Base-by-base conservation (phyloP, 495 filamentous ascomycete species). In the Podospora anserina region DNA sequence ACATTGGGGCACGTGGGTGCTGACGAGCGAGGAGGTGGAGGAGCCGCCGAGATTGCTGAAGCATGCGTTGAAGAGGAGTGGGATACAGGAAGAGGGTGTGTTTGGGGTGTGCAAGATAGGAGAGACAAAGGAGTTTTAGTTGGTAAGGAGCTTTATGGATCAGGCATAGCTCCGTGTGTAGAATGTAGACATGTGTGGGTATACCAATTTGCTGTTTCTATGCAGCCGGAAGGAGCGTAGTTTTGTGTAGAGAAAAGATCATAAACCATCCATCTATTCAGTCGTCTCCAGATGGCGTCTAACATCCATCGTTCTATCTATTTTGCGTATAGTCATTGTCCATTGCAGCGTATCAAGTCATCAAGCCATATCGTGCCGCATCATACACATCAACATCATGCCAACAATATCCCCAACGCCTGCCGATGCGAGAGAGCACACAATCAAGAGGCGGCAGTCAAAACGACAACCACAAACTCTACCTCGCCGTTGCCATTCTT, bases 1-100 rank as follows among this genome's bases (percentile, higher is more conserved):
- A 69, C 94, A 98, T 74, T 98, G 94, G 94, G 94, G 87, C 19
- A 93, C 93, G 0, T 97, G 94, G 93, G 89, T 92, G 7, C 77
- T 98, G 69, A 97, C 94, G 0, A 85, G 87, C 68, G 94, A 98
- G 78, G 90, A 92, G 71, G 88, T 95, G 15, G 79, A 94, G 61
- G 92, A 97, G 79, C 94, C 94, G 20, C 93, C 94, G 4, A 78
- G 78, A 78, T 79, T 91, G 77, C 78, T 98, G 68, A 90, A 85
- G 75, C 80, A 90, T 72, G 94, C 95, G n/a, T 75, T 98, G 73
- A 87, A 81, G 74, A 83, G 80, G 69, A 89, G 87, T 68, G 89
- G 86, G 5, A 68, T 97, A 5, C 80, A 86, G 0, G 91, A 95
- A 78, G 85, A 83, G 49, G 94, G 94, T 0, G 84, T 94, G 4